Percentiles rank a stretch among this genome's conserved stretches.
phyloP scores from a whole-genome alignment of 1,284 basidiomycete genomes.

The Trichosporon asahii region DNA sequence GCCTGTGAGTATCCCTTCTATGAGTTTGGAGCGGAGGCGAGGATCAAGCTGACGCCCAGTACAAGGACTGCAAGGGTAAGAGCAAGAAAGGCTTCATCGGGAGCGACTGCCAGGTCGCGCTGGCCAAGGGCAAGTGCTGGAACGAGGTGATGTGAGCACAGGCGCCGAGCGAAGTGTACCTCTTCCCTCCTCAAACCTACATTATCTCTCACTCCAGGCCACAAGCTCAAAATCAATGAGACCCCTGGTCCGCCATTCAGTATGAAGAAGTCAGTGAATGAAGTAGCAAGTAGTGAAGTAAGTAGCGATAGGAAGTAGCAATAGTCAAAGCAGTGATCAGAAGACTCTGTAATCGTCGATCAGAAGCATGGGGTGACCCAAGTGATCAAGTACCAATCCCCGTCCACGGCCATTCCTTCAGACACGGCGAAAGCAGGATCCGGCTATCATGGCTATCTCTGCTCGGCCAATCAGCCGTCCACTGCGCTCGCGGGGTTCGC shows the following conservation, averaged over 20 bases:
- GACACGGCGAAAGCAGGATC: background rate
- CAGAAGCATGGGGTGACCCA: too few relatives aligned
- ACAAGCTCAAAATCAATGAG: too few relatives aligned
- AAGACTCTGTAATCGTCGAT: too few relatives aligned
- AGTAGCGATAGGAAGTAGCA: too few relatives aligned
- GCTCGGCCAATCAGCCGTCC: background rate
- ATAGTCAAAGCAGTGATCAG: too few relatives aligned
- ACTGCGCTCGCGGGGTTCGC: too few relatives aligned
- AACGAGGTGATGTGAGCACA: slow-evolving; percentile 9
- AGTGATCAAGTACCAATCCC: too few relatives aligned
- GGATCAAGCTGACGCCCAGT: background rate
- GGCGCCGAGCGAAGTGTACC: too few relatives aligned
- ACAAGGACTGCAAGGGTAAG: background rate
- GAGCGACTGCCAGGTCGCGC: slow-evolving; percentile 9
- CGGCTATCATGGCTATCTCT: background rate
- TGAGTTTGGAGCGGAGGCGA: background rate
- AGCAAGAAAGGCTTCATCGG: slow-evolving; percentile 11
- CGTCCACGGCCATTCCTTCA: too few relatives aligned
- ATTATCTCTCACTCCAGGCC: background rate
- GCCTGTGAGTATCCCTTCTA: background rate
- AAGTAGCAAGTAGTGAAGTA: too few relatives aligned
- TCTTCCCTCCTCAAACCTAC: background rate
- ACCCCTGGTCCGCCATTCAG: too few relatives aligned
- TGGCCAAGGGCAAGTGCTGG: slow-evolving; percentile 8
- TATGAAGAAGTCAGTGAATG: too few relatives aligned